Conservation (phyloP, 2,329 filamentous ascomycete genomes). For the Fonsecaea nubica region DNA sequence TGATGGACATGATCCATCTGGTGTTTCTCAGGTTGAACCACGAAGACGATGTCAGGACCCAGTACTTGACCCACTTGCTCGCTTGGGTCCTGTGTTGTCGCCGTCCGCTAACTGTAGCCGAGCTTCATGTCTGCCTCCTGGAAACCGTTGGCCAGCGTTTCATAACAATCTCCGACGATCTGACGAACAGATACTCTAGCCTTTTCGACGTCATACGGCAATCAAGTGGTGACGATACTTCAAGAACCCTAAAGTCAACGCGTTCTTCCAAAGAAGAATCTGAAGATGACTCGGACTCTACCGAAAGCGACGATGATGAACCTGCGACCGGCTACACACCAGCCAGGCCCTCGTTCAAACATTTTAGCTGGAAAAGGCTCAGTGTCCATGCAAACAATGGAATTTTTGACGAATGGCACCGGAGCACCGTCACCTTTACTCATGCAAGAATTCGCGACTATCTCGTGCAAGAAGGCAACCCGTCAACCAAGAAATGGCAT, state of each 20-base stretch:
- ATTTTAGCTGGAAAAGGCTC: conserved; percentile 6
- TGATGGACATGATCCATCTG: conserved; percentile 18
- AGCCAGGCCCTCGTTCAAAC: conserved; percentile 2
- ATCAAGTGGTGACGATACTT: conserved; percentile 3
- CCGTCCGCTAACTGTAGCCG: conserved; percentile 13
- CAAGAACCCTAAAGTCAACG: conserved; percentile 10
- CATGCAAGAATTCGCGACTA: conserved; percentile 16
- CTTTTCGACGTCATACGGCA: conserved; percentile 19
- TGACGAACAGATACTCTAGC: conserved; percentile 18
- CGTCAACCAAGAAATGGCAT: conserved; percentile 14
- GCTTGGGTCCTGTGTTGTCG: conserved; percentile 17
- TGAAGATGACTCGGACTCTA: conserved; percentile 6
- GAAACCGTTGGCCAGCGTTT: conserved; percentile 14
- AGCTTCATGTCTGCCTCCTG: conserved; percentile 15
- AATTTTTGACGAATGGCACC: conserved; percentile 15
- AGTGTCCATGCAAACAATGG: conserved; percentile 5
- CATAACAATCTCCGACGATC: conserved; percentile 6
- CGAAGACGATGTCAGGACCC: conserved; percentile 6
- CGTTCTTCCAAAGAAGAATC: conserved; percentile 8
- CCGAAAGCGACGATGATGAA: conserved; percentile 8
- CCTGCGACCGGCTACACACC: conserved; percentile 12
- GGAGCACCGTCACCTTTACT: conserved; percentile 7
- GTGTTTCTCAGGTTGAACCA: conserved; percentile 13
- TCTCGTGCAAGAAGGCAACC: conserved; percentile 13
- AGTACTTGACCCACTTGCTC: conserved; percentile 18